Evolutionary conservation across 1,284 basidiomycete genomes (phyloP), one percentile per base, ranked within the genome.

Genomic region (Laetiporus sulphureus): DNA sequence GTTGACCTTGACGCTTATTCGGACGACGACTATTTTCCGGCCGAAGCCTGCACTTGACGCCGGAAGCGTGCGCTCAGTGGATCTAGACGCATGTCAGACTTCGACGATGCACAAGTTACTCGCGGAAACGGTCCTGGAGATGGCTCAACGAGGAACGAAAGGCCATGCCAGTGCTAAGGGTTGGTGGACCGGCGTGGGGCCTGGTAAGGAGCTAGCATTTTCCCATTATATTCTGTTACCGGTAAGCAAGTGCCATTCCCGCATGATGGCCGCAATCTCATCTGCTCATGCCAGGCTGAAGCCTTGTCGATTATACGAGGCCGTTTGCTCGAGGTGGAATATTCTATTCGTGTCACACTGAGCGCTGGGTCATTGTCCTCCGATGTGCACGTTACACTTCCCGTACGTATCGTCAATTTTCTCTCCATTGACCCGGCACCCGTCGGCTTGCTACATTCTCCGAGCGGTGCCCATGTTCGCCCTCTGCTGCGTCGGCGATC

Each of bases 171-270:
- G 87, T 29, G 83, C 86, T 4, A 84, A 81, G 55, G 88, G 89
- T 0, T 92, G 88, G 84, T 94, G 91, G 90, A 72, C 79, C 2
- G 91, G 91, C 6, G 78, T 93, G 5, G 67, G 70, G 15, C 67
- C 83, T 4, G 78, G 79, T 1, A 77, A 83, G 50, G 67, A 69
- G 2, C 58, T 73, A 41, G 73, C 78, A 45, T 79, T 86, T 59
- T 69, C 73, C 38, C 75, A 83, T 65, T 74, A 67, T 34, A 69
- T 90, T 8, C 58, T 76, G 5, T 60, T 93, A 31, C 90, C 91
- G 15, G 91, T 93, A 59, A 65, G 83, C 64, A 10, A 12, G n/a
- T 29, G 25, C 40, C 16, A 30, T 8, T 5, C 13, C 12, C 12
- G 13, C 21, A 12, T 18, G 20, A 25, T 24, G 16, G 7, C 3